Conservation (phyloP, 257 asterid species). For the Gardenia jasminoides region DNA sequence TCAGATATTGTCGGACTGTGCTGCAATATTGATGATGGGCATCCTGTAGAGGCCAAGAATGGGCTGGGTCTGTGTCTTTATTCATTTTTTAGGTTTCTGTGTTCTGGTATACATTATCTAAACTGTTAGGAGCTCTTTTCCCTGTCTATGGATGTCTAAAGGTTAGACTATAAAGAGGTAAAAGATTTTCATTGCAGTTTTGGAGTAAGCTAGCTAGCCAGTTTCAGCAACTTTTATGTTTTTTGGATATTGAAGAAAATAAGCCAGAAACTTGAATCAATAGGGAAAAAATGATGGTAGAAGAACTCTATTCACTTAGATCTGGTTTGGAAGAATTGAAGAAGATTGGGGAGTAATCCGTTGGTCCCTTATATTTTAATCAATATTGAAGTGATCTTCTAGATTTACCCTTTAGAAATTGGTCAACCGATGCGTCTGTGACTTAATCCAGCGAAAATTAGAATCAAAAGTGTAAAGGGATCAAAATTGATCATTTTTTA, state of each 20-base stretch:
- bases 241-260: background rate
- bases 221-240: background rate
- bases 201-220: constrained; percentile 2
- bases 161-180: background rate
- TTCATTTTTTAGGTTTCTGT: too few species aligned
- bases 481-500: too few species aligned
- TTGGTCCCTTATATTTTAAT: too few species aligned
- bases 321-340: too few species aligned
- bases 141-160: background rate
- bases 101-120: too few species aligned
- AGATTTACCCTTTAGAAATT: too few species aligned
- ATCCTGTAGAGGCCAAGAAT: constrained; percentile 75
- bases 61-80: constrained; percentile 39
- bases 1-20: constrained; percentile 76
- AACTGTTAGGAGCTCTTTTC: background rate
- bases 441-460: too few species aligned
- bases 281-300: background rate
- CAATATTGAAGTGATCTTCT: too few species aligned
- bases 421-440: too few species aligned
- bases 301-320: too few species aligned
- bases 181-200: background rate
- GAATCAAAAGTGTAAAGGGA: too few species aligned
- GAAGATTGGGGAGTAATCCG: too few species aligned
- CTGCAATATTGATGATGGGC: constrained; percentile 87
- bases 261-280: background rate